Evolutionary conservation across 192 early-diverging fungal species (phyloP).

Genomic region (Paraglomus brasilianum): DNA sequence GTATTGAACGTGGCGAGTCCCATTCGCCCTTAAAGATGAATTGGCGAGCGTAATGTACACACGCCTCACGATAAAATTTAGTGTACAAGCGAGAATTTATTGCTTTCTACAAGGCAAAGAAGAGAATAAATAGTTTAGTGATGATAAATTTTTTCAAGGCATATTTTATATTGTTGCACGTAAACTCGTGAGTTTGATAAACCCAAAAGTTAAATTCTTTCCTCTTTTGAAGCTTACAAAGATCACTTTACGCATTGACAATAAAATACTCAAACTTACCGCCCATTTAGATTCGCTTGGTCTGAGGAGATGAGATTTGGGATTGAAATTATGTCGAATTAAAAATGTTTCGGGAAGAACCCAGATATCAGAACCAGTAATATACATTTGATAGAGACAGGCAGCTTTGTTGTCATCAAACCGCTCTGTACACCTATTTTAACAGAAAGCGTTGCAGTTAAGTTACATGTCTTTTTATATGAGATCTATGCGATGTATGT

Average conservation of each 20-base stretch:
- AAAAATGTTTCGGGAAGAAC: slow-evolving; percentile 52
- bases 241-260: slow-evolving; percentile 47
- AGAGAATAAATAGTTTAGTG: slow-evolving; percentile 13
- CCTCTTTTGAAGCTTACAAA: too few species aligned
- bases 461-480: too few species aligned
- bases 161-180: not conserved
- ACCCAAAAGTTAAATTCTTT: not conserved
- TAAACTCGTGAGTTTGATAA: not conserved
- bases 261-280: slow-evolving; percentile 14
- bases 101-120: slow-evolving; percentile 41
- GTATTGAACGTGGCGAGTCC: slow-evolving; percentile 47
- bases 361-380: slow-evolving; percentile 56
- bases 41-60: slow-evolving; percentile 56
- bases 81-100: slow-evolving; percentile 56
- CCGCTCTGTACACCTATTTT: slow-evolving; percentile 54
- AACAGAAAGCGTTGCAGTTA: not conserved
- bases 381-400: slow-evolving; percentile 51
- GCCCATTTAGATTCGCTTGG: slow-evolving; percentile 5
- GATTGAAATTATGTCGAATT: slow-evolving; percentile 3
- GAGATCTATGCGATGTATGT: not conserved
- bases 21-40: slow-evolving; percentile 53
- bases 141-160: not conserved
- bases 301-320: slow-evolving; percentile 2
- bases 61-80: slow-evolving; percentile 57
- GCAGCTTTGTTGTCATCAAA: slow-evolving; percentile 57